Conservation (phyloP, 768 basidiomycete genomes). For the Paxillus ammoniavirescens region DNA sequence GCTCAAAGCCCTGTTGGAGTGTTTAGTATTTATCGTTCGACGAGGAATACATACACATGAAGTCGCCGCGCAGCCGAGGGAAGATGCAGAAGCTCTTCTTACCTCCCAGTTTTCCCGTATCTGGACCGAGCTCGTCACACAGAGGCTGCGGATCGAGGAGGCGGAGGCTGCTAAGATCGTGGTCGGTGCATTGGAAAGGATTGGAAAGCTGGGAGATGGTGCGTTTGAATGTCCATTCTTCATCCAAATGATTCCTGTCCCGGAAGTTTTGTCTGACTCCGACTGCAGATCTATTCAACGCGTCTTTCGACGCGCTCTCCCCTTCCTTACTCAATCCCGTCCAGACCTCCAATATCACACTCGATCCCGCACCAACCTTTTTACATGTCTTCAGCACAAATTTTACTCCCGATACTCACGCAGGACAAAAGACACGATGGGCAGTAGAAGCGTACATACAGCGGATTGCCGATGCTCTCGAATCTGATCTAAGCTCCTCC, state of each 20-base stretch:
- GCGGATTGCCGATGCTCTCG: slow-evolving; percentile 25
- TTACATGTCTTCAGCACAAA: slow-evolving; percentile 44
- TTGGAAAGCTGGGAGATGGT: slow-evolving; percentile 43
- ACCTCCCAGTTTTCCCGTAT: slow-evolving; percentile 43
- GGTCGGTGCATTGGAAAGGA: slow-evolving; percentile 43
- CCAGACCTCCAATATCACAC: background rate
- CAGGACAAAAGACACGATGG: slow-evolving; percentile 9
- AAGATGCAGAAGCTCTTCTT: slow-evolving; percentile 33
- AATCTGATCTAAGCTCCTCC: slow-evolving; percentile 9
- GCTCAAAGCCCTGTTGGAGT: slow-evolving; percentile 74
- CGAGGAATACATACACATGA: slow-evolving; percentile 6
- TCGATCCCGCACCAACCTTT: slow-evolving; percentile 40
- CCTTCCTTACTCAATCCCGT: slow-evolving; percentile 9
- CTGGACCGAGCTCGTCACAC: slow-evolving; percentile 47
- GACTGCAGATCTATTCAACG: slow-evolving; percentile 43
- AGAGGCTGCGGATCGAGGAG: slow-evolving; percentile 47
- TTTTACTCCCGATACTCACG: slow-evolving; percentile 25
- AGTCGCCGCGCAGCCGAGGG: background rate
- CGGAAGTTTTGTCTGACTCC: slow-evolving; percentile 4
- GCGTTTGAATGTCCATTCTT: slow-evolving; percentile 29
- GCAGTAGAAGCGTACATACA: slow-evolving; percentile 16
- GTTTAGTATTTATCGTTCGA: slow-evolving; percentile 55
- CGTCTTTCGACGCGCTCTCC: slow-evolving; percentile 47
- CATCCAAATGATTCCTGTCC: slow-evolving; percentile 27
- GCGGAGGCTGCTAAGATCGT: slow-evolving; percentile 43